Conservation (phyloP, 768 basidiomycete genomes). For the Daedaleopsis sinensis region DNA sequence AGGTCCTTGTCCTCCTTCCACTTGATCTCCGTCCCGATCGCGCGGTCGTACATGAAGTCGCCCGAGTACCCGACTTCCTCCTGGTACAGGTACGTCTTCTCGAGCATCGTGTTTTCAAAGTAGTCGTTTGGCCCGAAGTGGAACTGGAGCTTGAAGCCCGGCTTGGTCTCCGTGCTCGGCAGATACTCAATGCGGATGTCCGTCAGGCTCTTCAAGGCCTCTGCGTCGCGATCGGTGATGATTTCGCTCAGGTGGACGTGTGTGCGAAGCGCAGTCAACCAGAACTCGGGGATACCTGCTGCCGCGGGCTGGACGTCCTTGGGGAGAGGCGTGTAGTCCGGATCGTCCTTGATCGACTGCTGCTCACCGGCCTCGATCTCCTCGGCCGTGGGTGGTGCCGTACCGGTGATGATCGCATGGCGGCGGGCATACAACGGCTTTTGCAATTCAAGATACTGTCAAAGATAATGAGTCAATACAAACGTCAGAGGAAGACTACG, state of each 20-base stretch:
- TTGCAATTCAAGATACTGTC: conserved; percentile 73
- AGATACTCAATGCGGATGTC: conserved; percentile 86
- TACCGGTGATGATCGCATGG: conserved; percentile 79
- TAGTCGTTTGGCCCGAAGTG: conserved; percentile 80
- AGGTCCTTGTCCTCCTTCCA: conserved; percentile 99
- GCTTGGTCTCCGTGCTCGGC: conserved; percentile 59
- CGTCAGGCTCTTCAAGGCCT: conserved; percentile 77
- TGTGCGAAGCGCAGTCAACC: conserved; percentile 95
- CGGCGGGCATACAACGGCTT: conserved; percentile 89
- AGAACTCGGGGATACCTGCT: conserved; percentile 88
- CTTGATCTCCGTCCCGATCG: conserved; percentile 88
- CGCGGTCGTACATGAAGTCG: conserved; percentile 95
- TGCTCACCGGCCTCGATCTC: conserved; percentile 84
- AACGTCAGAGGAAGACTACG: neutral
- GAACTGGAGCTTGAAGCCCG: conserved; percentile 93
- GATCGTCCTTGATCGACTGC: conserved; percentile 75
- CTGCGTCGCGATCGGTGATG: conserved; percentile 92
- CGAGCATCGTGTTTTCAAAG: conserved; percentile 82
- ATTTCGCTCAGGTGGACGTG: conserved; percentile 84
- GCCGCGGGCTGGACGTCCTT: conserved; percentile 31
- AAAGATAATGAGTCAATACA: conserved; percentile 15
- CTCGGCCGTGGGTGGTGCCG: conserved; percentile 68
- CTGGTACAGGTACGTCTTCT: conserved; percentile 94
- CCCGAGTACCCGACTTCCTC: conserved; percentile 94
- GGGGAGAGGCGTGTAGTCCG: conserved; percentile 60